phyloP scores from a whole-genome alignment of 306 rosid genomes.

The Sindora glabra region DNA sequence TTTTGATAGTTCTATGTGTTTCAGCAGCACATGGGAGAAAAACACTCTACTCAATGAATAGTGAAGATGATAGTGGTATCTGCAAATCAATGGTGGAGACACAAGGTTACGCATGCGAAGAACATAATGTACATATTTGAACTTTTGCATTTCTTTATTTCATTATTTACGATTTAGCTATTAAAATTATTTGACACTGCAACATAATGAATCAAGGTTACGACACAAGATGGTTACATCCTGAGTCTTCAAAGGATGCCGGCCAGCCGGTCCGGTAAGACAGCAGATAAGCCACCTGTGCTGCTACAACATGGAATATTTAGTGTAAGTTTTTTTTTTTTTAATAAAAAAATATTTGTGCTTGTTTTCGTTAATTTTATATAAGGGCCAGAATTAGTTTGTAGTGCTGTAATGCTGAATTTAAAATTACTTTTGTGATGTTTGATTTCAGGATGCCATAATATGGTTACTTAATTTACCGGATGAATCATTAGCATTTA shows the following conservation, averaged over 20 bases:
- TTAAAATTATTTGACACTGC: background rate
- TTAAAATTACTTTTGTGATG: too few species aligned
- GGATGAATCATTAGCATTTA: conserved; percentile 28
- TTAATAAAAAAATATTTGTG: background rate
- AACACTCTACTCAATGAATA: background rate
- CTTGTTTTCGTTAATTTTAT: background rate
- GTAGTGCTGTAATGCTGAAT: too few species aligned
- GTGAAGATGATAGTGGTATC: conserved; percentile 32
- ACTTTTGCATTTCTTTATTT: background rate
- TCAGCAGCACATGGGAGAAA: conserved; percentile 19
- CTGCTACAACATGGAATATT: conserved; percentile 58
- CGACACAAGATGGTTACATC: conserved; percentile 56
- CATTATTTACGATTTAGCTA: background rate
- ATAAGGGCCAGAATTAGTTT: too few species aligned
- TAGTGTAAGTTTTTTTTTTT: conserved; percentile 24
- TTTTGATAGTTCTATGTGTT: background rate
- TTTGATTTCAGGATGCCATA: conserved; percentile 17
- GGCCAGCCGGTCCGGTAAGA: conserved; percentile 14
- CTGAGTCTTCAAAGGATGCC: conserved; percentile 63
- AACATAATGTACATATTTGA: conserved; percentile 33
- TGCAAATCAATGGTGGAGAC: conserved; percentile 49
- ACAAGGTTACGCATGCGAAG: conserved; percentile 58
- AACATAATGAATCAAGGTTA: conserved; percentile 28
- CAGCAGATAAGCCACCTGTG: conserved; percentile 37
- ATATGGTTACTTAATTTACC: conserved; percentile 41